These are phyloP conservation scores for Caloboletus inedulis DNA, from an alignment of 1,284 basidiomycete species.

Conservation along the genomic window DNA sequence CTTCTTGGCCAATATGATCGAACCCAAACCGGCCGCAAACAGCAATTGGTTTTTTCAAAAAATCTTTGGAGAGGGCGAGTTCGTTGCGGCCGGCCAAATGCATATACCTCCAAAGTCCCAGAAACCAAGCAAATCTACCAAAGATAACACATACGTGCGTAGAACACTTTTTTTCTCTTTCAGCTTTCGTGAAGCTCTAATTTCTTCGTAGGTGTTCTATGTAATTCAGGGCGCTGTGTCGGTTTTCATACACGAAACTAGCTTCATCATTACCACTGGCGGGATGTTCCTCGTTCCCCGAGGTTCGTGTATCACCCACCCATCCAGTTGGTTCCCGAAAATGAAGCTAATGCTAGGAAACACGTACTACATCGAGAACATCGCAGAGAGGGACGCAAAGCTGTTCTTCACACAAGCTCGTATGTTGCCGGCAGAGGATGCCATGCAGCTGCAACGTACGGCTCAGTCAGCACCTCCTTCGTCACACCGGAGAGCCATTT, in stretches of 20 bases:
- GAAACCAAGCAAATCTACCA: slow-evolving; percentile 87
- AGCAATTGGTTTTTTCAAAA: slow-evolving; percentile 86
- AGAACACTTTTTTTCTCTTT: neutral
- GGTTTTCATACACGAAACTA: slow-evolving; percentile 78
- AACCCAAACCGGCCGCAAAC: slow-evolving; percentile 56
- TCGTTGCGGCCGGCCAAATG: slow-evolving; percentile 87
- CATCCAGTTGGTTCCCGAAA: neutral
- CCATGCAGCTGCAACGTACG: slow-evolving; percentile 20
- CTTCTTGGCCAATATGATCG: slow-evolving; percentile 65
- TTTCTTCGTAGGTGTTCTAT: slow-evolving; percentile 70
- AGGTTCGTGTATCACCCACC: slow-evolving; percentile 47
- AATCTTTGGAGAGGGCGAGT: slow-evolving; percentile 90
- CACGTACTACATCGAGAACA: slow-evolving; percentile 86
- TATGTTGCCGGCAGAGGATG: slow-evolving; percentile 46
- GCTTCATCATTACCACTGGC: slow-evolving; percentile 75
- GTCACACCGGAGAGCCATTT: slow-evolving; percentile 32
- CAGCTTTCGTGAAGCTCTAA: neutral
- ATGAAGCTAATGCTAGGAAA: slow-evolving; percentile 58
- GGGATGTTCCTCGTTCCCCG: slow-evolving; percentile 90
- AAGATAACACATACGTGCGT: slow-evolving; percentile 94
- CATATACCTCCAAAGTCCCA: slow-evolving; percentile 72
- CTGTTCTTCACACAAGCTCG: slow-evolving; percentile 94
- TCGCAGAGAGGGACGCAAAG: slow-evolving; percentile 73
- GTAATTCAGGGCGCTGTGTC: slow-evolving; percentile 86
- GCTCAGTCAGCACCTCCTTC: slow-evolving; percentile 33